Evolutionary conservation across 805 yeast species (phyloP).

Genomic region (Candida takata): DNA sequence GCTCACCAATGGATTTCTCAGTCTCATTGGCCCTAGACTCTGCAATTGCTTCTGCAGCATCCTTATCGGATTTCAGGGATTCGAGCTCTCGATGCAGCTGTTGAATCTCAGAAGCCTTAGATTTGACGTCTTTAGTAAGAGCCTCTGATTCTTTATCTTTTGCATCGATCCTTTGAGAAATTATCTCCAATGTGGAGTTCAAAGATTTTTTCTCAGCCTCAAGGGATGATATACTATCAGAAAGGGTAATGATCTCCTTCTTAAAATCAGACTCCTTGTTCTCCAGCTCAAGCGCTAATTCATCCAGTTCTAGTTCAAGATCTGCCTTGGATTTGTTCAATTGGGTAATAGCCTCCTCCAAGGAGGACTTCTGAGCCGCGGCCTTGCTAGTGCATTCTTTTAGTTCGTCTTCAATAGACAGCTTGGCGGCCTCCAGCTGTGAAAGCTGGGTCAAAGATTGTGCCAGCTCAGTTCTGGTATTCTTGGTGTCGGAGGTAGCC

Average conservation of each 20-base stretch:
- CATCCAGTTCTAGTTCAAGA: slow-evolving; percentile 22
- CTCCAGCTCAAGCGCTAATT: slow-evolving; percentile 22
- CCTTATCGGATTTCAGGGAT: slow-evolving; percentile 2
- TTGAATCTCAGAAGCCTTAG: slow-evolving; percentile 8
- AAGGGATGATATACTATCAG: slow-evolving; percentile 22
- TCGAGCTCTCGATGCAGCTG: slow-evolving; percentile 1
- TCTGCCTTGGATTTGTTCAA: slow-evolving; percentile 2
- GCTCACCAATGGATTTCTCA: neutral
- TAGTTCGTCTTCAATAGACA: slow-evolving; percentile 2
- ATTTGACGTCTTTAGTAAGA: slow-evolving; percentile 9
- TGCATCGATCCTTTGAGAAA: slow-evolving; percentile 27
- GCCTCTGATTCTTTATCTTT: slow-evolving; percentile 20
- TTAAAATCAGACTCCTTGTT: slow-evolving; percentile 24
- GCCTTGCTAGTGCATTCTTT: neutral
- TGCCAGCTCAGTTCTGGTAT: neutral
- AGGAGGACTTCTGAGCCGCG: neutral
- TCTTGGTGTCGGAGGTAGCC: neutral
- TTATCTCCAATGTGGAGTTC: slow-evolving; percentile 25
- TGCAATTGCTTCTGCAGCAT: neutral
- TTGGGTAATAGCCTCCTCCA: slow-evolving; percentile 5
- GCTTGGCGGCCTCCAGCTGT: neutral
- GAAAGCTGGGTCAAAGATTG: neutral
- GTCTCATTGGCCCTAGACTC: neutral
- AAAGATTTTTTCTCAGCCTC: slow-evolving; percentile 28
- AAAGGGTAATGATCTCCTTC: slow-evolving; percentile 19